phyloP scores from a whole-genome alignment of 345 rosid species.

The Lepidium didymum region DNA sequence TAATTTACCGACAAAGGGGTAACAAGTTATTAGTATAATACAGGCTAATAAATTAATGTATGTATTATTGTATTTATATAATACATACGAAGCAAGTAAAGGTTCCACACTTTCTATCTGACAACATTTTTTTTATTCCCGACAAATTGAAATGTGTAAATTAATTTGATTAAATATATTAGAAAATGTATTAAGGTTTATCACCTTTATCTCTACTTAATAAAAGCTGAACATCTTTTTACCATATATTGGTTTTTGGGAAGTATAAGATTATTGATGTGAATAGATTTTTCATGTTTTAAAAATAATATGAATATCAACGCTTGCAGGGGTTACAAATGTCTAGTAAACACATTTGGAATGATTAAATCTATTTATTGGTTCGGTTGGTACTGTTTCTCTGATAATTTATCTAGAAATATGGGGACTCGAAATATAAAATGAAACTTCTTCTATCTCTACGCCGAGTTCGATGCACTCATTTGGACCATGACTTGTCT shows the following conservation, averaged over 20 bases:
- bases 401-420: too few species aligned
- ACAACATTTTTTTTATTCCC: neutral
- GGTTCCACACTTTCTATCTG: slow-evolving; percentile 29
- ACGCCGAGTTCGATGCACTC: too few species aligned
- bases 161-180: neutral
- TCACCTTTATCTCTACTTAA: neutral
- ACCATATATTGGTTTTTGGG: neutral
- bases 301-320: too few species aligned
- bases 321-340: too few species aligned
- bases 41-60: neutral
- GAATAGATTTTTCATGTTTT: too few species aligned
- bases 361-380: too few species aligned
- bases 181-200: neutral
- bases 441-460: too few species aligned
- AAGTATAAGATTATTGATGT: neutral
- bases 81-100: slow-evolving; percentile 13
- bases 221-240: neutral
- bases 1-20: slow-evolving; percentile 14
- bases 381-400: too few species aligned
- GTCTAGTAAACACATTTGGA: too few species aligned
- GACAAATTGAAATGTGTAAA: slow-evolving; percentile 1
- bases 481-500: too few species aligned
- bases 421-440: too few species aligned
- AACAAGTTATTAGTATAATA: neutral
- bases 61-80: neutral